phyloP scores from a whole-genome alignment of 1,284 basidiomycete genomes.

The Moesziomyces aphidis region DNA sequence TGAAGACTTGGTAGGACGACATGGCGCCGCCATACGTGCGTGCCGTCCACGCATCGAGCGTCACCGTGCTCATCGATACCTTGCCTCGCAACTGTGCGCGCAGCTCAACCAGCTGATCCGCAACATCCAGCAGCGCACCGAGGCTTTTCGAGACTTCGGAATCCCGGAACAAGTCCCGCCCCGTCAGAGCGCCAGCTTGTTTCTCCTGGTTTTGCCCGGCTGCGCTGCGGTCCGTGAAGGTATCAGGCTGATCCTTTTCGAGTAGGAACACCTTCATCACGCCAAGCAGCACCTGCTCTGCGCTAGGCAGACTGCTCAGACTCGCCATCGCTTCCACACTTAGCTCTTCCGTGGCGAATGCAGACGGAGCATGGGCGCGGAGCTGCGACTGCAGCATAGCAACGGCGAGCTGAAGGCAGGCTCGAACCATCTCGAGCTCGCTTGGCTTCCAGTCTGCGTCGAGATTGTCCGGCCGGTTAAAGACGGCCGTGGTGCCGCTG shows the following conservation, averaged over 20 bases:
- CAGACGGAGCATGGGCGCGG: background rate
- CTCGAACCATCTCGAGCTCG: constrained; percentile 81
- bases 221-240: constrained; percentile 21
- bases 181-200: constrained; percentile 51
- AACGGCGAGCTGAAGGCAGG: constrained; percentile 74
- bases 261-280: constrained; percentile 97
- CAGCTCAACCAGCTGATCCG: constrained; percentile 38
- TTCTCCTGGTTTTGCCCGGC: constrained; percentile 20
- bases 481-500: constrained; percentile 55
- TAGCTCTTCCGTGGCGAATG: too few species aligned
- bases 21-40: constrained; percentile 34
- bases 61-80: constrained; percentile 70
- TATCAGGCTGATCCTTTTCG: constrained; percentile 67
- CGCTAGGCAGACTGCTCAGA: constrained; percentile 28
- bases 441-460: constrained; percentile 82
- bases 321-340: constrained; percentile 12
- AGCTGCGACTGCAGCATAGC: constrained; percentile 57
- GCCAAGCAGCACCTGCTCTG: constrained; percentile 71
- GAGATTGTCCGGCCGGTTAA: constrained; percentile 76
- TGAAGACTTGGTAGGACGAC: constrained; percentile 91
- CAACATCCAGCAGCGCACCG: constrained; percentile 65
- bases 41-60: constrained; percentile 31
- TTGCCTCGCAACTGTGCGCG: constrained; percentile 2
- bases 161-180: constrained; percentile 79
- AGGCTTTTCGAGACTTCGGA: constrained; percentile 74